Percentiles rank a stretch among this genome's conserved stretches.
These are phyloP conservation scores for Haplosporangium sp. DNA, from an alignment of 371 early-diverging fungal species.

Conservation along the genomic window DNA sequence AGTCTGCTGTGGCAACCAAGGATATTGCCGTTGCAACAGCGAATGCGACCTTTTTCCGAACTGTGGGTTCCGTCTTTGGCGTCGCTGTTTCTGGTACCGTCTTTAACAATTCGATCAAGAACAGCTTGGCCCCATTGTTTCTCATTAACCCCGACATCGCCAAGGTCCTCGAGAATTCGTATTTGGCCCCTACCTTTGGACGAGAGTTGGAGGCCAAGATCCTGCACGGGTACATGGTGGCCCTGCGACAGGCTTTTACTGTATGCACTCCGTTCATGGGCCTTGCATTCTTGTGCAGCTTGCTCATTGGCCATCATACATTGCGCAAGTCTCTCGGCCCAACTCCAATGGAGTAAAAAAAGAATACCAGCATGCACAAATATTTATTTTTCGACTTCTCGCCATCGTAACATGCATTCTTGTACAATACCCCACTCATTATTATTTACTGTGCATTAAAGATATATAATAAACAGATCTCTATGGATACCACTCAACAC, in stretches of 20 bases:
- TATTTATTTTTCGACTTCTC: neutral
- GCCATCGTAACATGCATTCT: neutral
- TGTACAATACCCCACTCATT: slow-evolving; percentile 10
- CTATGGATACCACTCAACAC: neutral
- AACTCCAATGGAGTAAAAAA: slow-evolving; percentile 33
- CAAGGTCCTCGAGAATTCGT: slow-evolving; percentile 18
- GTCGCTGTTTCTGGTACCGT: slow-evolving; percentile 69
- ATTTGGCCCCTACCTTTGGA: slow-evolving; percentile 11
- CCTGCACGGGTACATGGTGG: slow-evolving; percentile 66
- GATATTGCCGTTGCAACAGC: slow-evolving; percentile 79
- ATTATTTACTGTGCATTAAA: neutral
- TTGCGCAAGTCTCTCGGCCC: slow-evolving; percentile 41
- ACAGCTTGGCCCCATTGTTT: slow-evolving; percentile 30
- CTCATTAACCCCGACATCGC: slow-evolving; percentile 3
- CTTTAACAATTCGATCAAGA: slow-evolving; percentile 59
- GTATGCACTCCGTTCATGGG: slow-evolving; percentile 68
- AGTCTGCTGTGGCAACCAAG: slow-evolving; percentile 62
- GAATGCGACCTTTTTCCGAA: slow-evolving; percentile 65
- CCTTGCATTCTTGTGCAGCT: slow-evolving; percentile 60
- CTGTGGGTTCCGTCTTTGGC: slow-evolving; percentile 78
- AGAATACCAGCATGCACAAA: neutral
- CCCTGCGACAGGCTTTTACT: slow-evolving; percentile 69
- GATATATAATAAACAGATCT: neutral
- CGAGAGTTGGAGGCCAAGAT: slow-evolving; percentile 53
- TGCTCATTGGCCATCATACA: slow-evolving; percentile 58